Conservation (phyloP, 371 early-diverging fungal species). For the Mucor racemosus region DNA sequence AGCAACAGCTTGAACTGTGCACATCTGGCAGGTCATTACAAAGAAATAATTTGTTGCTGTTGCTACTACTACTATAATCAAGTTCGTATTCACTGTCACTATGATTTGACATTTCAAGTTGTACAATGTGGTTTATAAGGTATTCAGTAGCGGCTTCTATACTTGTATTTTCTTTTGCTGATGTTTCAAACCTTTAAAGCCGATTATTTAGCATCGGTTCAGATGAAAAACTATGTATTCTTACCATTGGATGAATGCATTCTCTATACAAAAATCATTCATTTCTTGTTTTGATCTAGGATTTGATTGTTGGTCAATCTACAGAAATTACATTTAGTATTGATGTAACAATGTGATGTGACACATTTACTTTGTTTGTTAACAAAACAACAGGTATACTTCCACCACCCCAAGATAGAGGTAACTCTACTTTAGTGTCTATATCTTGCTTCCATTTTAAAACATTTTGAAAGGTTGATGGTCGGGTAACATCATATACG, state of each 20-base stretch:
- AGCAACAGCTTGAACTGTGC: background rate
- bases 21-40: background rate
- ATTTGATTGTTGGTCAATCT: background rate
- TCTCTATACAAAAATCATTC: background rate
- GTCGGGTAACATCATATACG: slow-evolving; percentile 71
- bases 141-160: slow-evolving; percentile 51
- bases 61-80: background rate
- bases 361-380: slow-evolving; percentile 48
- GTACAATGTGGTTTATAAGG: slow-evolving; percentile 28
- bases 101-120: slow-evolving; percentile 11
- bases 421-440: slow-evolving; percentile 47
- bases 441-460: slow-evolving; percentile 62
- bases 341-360: background rate
- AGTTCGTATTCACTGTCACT: slow-evolving; percentile 12
- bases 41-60: background rate
- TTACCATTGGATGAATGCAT: background rate
- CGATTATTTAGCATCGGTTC: background rate
- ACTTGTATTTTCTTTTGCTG: slow-evolving; percentile 57
- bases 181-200: slow-evolving; percentile 50
- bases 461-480: slow-evolving; percentile 63
- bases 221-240: background rate
- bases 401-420: slow-evolving; percentile 39
- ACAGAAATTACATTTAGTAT: background rate
- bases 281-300: background rate
- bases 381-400: slow-evolving; percentile 51